phyloP scores from a whole-genome alignment of 352 stramenopile species.

The Globisporangium orthogonon region DNA sequence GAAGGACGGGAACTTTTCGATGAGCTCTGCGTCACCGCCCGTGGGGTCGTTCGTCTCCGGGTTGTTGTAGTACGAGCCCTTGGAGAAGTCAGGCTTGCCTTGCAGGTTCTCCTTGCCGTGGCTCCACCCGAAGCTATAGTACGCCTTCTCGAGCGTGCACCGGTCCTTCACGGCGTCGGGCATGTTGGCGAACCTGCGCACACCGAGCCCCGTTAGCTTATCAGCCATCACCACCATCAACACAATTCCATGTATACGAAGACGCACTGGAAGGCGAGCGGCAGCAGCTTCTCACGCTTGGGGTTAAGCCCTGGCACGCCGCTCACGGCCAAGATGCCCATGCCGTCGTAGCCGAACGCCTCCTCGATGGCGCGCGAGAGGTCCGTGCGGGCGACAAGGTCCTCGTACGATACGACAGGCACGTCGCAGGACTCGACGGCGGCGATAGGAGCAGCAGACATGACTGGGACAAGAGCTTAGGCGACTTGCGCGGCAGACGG shows the following conservation, averaged over 20 bases:
- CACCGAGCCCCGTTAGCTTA: background rate
- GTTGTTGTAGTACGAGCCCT: conserved; percentile 98
- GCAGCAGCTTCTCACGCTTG: conserved; percentile 71
- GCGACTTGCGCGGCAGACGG: conserved; percentile 1
- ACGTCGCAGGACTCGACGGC: conserved; percentile 30
- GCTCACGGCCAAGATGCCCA: conserved; percentile 88
- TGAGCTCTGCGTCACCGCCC: conserved; percentile 64
- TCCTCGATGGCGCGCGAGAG: conserved; percentile 48
- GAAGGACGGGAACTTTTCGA: conserved; percentile 85
- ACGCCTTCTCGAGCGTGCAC: conserved; percentile 80
- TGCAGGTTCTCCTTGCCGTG: conserved; percentile 95
- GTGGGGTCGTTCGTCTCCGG: conserved; percentile 87
- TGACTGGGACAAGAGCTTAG: background rate
- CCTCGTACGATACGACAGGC: conserved; percentile 53
- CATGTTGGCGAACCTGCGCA: conserved; percentile 61
- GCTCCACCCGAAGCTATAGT: conserved; percentile 95
- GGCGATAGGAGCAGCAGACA: background rate
- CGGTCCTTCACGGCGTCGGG: conserved; percentile 65
- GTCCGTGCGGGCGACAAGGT: conserved; percentile 40
- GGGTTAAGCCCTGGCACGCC: conserved; percentile 77
- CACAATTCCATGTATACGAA: background rate
- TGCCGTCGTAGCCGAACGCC: conserved; percentile 87
- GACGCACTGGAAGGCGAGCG: conserved; percentile 74
- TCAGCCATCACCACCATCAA: background rate
- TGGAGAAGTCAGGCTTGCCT: conserved; percentile 90